Evolutionary conservation across 2,329 filamentous ascomycete species (phyloP).

Genomic region (Colletotrichum noveboracense): DNA sequence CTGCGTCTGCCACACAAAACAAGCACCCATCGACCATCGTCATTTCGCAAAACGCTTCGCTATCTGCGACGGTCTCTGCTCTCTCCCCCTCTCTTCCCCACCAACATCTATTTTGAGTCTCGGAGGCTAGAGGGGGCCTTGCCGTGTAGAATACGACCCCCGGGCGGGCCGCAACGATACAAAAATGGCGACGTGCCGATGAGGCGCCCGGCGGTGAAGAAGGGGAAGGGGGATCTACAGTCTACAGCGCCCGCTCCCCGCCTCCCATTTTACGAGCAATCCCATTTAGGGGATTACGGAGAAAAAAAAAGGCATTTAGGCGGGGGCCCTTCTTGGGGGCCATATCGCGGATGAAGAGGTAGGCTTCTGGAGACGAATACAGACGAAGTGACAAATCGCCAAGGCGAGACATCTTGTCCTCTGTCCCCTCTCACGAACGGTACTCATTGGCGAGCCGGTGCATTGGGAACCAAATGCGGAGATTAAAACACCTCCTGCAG

Average conservation of each 20-base stretch:
- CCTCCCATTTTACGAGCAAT: background rate
- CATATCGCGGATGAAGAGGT: background rate
- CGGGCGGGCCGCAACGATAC: background rate
- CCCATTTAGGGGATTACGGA: background rate
- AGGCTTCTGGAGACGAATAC: background rate
- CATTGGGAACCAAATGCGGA: background rate
- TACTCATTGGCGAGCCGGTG: background rate
- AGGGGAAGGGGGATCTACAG: background rate
- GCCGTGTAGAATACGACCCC: background rate
- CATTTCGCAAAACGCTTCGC: background rate
- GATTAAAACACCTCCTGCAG: conserved; percentile 12
- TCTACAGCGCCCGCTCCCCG: background rate
- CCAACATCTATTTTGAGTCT: background rate
- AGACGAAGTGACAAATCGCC: background rate
- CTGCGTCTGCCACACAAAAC: background rate
- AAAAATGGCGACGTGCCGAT: background rate
- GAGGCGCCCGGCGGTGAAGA: background rate
- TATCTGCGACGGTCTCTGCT: background rate
- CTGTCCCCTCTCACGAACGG: background rate
- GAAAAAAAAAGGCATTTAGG: background rate
- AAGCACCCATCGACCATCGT: background rate
- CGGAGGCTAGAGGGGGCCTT: background rate
- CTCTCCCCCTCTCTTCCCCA: background rate
- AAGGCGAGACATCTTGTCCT: background rate
- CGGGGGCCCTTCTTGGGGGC: background rate